Evolutionary conservation across 2,329 filamentous ascomycete genomes (phyloP).

Genomic region (Aspergillus phoenicis): DNA sequence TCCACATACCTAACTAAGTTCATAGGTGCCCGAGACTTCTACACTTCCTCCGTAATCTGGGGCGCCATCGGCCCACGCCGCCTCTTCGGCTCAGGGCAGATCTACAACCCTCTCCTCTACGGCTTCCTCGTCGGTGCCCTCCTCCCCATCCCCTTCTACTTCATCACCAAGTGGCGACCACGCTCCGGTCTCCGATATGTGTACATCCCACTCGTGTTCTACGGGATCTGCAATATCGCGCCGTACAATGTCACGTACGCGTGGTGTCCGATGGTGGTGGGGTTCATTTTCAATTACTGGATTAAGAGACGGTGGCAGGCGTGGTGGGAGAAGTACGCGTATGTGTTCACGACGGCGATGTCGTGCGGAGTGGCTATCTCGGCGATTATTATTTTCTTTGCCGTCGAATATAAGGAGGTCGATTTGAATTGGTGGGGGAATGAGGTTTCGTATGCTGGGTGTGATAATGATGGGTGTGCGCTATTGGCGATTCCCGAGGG

Average conservation of each 20-base stretch:
- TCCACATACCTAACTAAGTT: not conserved
- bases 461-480: not conserved
- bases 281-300: not conserved
- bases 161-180: not conserved
- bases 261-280: constrained; percentile 6
- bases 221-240: not conserved
- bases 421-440: constrained; percentile 4
- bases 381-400: constrained; percentile 6
- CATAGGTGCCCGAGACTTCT: not conserved
- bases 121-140: constrained; percentile 8
- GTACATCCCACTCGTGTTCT: not conserved
- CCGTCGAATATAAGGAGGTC: not conserved
- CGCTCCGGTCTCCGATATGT: not conserved
- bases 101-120: constrained; percentile 9
- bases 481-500: not conserved
- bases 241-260: constrained; percentile 12
- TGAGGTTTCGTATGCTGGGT: not conserved
- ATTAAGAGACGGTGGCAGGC: not conserved
- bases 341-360: constrained; percentile 5
- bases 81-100: constrained; percentile 7
- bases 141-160: constrained; percentile 10
- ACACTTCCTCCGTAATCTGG: constrained; percentile 11
- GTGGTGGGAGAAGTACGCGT: constrained; percentile 9
- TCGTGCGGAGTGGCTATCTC: constrained; percentile 4
- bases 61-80: constrained; percentile 3